These are phyloP conservation scores for Colletotrichum sublineola DNA, from an alignment of 2,329 filamentous ascomycete genomes.

Conservation along the genomic window DNA sequence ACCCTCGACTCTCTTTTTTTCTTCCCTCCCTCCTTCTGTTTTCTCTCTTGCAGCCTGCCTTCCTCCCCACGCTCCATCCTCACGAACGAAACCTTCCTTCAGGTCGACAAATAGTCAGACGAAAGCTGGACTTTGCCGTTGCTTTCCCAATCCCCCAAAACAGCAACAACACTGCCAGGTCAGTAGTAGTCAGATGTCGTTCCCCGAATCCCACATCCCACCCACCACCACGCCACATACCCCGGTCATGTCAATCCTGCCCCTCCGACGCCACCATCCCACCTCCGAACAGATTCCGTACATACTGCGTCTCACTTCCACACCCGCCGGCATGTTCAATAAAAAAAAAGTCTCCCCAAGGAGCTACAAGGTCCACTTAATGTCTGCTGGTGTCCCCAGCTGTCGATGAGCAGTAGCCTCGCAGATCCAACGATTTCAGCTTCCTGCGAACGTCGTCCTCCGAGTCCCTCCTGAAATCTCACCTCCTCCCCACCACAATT, in stretches of 20 bases:
- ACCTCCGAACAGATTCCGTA: conserved; percentile 21
- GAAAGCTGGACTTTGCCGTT: conserved; percentile 40
- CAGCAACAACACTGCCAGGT: conserved; percentile 32
- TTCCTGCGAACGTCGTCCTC: conserved; percentile 42
- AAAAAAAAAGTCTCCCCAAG: conserved; percentile 19
- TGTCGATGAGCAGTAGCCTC: conserved; percentile 43
- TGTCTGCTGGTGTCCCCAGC: conserved; percentile 45
- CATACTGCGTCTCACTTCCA: conserved; percentile 29
- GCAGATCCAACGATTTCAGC: conserved; percentile 45
- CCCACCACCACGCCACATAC: neutral
- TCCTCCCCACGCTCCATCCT: conserved; percentile 17
- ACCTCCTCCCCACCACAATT: conserved; percentile 42
- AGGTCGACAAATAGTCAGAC: conserved; percentile 32
- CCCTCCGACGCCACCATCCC: conserved; percentile 28
- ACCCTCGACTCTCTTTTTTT: conserved; percentile 38
- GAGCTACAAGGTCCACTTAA: conserved; percentile 44
- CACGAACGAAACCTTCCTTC: conserved; percentile 21
- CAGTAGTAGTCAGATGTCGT: conserved; percentile 26
- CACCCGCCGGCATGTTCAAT: conserved; percentile 26
- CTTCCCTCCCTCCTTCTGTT: conserved; percentile 10
- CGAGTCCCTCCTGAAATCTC: conserved; percentile 43
- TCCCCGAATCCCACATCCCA: conserved; percentile 20
- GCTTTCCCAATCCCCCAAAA: conserved; percentile 12
- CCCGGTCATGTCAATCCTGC: conserved; percentile 35
- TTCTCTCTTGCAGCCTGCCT: conserved; percentile 7